Percentiles rank a stretch among this genome's conserved stretches.
Conservation (phyloP, 371 early-diverging fungal genomes). For the Saksenaea vasiformis region DNA sequence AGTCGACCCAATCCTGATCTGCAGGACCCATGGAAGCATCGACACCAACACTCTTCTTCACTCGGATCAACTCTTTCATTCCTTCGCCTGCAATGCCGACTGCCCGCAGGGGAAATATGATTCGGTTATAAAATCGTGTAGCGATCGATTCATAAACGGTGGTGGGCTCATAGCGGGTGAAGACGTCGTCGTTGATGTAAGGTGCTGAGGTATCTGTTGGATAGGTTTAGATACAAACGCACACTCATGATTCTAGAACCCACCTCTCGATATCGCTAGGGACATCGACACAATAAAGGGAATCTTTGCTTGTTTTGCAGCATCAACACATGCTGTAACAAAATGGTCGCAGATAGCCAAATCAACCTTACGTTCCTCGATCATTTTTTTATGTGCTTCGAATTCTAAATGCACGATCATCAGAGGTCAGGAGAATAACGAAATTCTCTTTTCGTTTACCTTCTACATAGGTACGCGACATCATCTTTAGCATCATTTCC, state of each 20-base stretch:
- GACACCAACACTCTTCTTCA: background rate
- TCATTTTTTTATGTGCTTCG: background rate
- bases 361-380: constrained; percentile 4
- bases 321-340: constrained; percentile 8
- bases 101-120: constrained; percentile 8
- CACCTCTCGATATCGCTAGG: background rate
- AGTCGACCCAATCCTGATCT: constrained; percentile 6
- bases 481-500: background rate
- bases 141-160: constrained; percentile 11
- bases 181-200: constrained; percentile 19
- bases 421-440: background rate
- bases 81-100: background rate
- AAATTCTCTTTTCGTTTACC: constrained; percentile 1
- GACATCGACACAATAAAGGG: constrained; percentile 11
- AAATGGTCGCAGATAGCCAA: constrained; percentile 15
- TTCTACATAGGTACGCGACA: background rate
- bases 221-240: background rate
- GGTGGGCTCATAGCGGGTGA: constrained; percentile 10
- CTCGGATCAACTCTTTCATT: background rate
- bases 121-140: constrained; percentile 15
- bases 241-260: background rate
- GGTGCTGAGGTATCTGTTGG: constrained; percentile 24
- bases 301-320: background rate
- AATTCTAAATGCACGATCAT: background rate
- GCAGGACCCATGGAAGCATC: background rate